Evolutionary conservation across 2,329 filamentous ascomycete species (phyloP).

Genomic region (Claviceps maximensis): DNA sequence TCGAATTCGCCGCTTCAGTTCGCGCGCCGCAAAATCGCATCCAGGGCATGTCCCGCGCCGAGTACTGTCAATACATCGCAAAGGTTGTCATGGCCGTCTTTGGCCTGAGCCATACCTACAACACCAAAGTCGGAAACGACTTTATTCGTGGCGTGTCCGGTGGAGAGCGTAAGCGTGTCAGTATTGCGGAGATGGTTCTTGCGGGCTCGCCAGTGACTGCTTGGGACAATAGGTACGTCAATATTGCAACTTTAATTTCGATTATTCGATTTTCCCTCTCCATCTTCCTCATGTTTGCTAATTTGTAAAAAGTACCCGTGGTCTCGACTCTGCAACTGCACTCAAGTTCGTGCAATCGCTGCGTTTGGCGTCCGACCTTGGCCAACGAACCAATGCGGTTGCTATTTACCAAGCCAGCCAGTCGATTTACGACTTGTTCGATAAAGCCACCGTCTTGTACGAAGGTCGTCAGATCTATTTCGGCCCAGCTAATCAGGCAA

Average conservation of each 20-base stretch:
- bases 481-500: constrained; percentile 46
- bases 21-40: constrained; percentile 54
- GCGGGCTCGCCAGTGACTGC: constrained; percentile 40
- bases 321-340: constrained; percentile 61
- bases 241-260: neutral
- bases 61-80: constrained; percentile 49
- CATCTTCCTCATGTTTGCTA: neutral
- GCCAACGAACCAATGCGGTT: constrained; percentile 47
- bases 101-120: constrained; percentile 56
- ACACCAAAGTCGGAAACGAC: constrained; percentile 64
- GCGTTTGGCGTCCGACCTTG: constrained; percentile 50
- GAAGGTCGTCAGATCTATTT: constrained; percentile 70
- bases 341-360: constrained; percentile 60
- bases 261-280: neutral
- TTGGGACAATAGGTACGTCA: constrained; percentile 53
- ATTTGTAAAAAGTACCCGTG: constrained; percentile 37
- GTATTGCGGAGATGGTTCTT: constrained; percentile 65
- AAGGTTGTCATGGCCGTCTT: constrained; percentile 58
- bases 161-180: constrained; percentile 66
- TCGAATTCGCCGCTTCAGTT: constrained; percentile 58
- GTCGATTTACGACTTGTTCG: constrained; percentile 58
- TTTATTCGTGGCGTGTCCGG: constrained; percentile 59
- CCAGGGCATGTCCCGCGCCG: constrained; percentile 44
- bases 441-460: constrained; percentile 63
- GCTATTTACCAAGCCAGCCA: constrained; percentile 63